Evolutionary conservation across 2,329 filamentous ascomycete species (phyloP).

Genomic region (Torrubiella hemipterigena): DNA sequence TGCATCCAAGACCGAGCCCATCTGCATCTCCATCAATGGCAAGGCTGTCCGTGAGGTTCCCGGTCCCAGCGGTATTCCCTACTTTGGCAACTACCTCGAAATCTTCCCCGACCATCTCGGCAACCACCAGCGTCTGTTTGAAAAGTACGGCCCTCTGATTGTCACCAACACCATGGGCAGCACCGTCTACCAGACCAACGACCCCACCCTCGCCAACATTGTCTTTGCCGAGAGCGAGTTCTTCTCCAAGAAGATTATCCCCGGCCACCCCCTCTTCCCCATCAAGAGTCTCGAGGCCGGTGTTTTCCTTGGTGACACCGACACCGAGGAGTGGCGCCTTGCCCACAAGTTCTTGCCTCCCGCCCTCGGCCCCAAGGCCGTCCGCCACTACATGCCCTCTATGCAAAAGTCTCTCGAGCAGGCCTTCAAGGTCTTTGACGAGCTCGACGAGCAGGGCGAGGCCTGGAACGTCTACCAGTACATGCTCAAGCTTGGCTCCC

Average conservation of each 20-base stretch:
- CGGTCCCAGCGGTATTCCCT: slow-evolving; percentile 33
- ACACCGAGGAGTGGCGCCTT: slow-evolving; percentile 33
- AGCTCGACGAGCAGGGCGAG: slow-evolving; percentile 34
- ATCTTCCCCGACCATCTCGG: slow-evolving; percentile 45
- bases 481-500: slow-evolving; percentile 36
- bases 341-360: slow-evolving; percentile 53
- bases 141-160: slow-evolving; percentile 38
- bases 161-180: slow-evolving; percentile 39
- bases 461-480: slow-evolving; percentile 36
- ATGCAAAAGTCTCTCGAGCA: slow-evolving; percentile 44
- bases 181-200: slow-evolving; percentile 36
- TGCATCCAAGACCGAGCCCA: slow-evolving; percentile 16
- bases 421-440: slow-evolving; percentile 35
- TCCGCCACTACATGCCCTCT: slow-evolving; percentile 45
- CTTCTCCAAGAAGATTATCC: slow-evolving; percentile 40
- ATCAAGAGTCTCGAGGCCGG: slow-evolving; percentile 29
- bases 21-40: slow-evolving; percentile 36
- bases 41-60: slow-evolving; percentile 35
- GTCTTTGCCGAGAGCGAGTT: slow-evolving; percentile 36
- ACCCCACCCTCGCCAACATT: slow-evolving; percentile 31
- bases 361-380: slow-evolving; percentile 44
- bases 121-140: slow-evolving; percentile 42
- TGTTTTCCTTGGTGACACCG: slow-evolving; percentile 37
- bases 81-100: slow-evolving; percentile 42
- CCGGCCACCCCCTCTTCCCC: slow-evolving; percentile 32